A percentile compares a stretch with the other conserved stretches of the same genome.
Conservation (phyloP, 2,329 filamentous ascomycete species). For the Alternaria arborescens region DNA sequence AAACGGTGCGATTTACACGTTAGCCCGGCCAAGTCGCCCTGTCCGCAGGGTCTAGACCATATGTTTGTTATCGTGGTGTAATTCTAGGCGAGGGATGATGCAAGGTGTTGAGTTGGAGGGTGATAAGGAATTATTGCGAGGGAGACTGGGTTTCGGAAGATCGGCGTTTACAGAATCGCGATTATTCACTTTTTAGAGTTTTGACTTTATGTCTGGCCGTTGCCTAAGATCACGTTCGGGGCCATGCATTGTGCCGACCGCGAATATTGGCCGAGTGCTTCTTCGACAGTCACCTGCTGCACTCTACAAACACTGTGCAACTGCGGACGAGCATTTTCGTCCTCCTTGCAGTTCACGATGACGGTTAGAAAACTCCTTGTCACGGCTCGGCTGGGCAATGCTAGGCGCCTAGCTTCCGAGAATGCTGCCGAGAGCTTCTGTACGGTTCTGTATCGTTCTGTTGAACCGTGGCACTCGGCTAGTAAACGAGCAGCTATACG, state of each 20-base stretch:
- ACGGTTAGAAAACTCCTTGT: conserved; percentile 24
- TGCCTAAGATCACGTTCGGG: conserved; percentile 10
- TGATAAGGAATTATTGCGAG: conserved; percentile 10
- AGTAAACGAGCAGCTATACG: background rate
- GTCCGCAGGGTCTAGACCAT: conserved; percentile 34
- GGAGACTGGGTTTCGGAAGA: conserved; percentile 15
- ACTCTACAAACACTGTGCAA: conserved; percentile 4
- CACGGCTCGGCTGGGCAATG: conserved; percentile 27
- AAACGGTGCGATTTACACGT: conserved; percentile 9
- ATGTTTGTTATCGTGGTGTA: conserved; percentile 20
- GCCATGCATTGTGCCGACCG: conserved; percentile 12
- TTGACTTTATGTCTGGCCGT: background rate
- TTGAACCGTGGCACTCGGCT: conserved; percentile 12
- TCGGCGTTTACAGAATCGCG: conserved; percentile 21
- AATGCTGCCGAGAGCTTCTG: conserved; percentile 24
- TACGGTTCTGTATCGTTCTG: conserved; percentile 16
- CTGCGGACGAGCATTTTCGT: background rate
- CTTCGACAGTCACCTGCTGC: conserved; percentile 1
- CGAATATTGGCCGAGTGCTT: conserved; percentile 2
- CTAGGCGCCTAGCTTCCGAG: conserved; percentile 26
- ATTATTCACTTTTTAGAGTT: conserved; percentile 4
- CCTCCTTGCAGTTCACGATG: conserved; percentile 24
- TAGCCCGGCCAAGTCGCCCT: conserved; percentile 14
- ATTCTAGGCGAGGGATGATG: conserved; percentile 20
- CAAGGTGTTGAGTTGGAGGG: conserved; percentile 23